A percentile compares a stretch with the other conserved stretches of the same genome.
These are phyloP conservation scores for Cladosporium cucumerinum DNA, from an alignment of 2,329 filamentous ascomycete genomes.

Conservation along the genomic window DNA sequence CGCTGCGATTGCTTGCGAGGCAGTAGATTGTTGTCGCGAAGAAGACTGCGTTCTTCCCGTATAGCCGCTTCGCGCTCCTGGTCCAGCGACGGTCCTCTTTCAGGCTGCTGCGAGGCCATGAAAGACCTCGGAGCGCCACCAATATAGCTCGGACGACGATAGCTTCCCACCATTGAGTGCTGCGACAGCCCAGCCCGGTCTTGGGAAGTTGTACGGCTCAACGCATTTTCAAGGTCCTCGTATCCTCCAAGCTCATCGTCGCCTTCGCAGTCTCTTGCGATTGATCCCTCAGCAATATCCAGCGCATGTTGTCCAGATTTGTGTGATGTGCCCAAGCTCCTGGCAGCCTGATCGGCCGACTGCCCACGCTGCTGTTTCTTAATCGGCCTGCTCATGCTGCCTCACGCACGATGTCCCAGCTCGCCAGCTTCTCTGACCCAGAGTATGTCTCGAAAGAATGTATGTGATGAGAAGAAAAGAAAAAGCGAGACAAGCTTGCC, in stretches of 20 bases:
- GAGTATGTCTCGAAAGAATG: too few relatives aligned
- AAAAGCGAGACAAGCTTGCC: background rate
- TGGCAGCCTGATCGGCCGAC: constrained; percentile 11
- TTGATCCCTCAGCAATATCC: constrained; percentile 21
- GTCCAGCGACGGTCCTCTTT: constrained; percentile 38
- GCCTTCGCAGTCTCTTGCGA: constrained; percentile 19
- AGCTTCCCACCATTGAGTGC: constrained; percentile 60
- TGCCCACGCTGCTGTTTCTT: constrained; percentile 9
- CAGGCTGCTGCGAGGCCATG: constrained; percentile 56
- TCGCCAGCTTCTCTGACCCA: background rate
- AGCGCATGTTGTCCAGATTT: constrained; percentile 21
- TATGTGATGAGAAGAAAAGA: background rate
- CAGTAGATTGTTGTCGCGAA: constrained; percentile 59
- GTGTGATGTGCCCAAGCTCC: constrained; percentile 31
- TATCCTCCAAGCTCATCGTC: constrained; percentile 3
- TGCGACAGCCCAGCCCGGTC: constrained; percentile 19
- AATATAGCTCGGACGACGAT: constrained; percentile 74
- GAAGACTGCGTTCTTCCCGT: constrained; percentile 56
- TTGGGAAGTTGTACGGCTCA: constrained; percentile 21
- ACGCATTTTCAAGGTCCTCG: constrained; percentile 17
- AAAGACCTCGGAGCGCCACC: constrained; percentile 69
- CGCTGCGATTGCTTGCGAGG: constrained; percentile 49
- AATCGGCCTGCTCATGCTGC: constrained; percentile 22
- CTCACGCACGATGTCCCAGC: background rate
- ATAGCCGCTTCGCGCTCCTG: constrained; percentile 53